These are phyloP conservation scores for Colletotrichum liriopes DNA, from an alignment of 2,329 filamentous ascomycete genomes.

Conservation along the genomic window DNA sequence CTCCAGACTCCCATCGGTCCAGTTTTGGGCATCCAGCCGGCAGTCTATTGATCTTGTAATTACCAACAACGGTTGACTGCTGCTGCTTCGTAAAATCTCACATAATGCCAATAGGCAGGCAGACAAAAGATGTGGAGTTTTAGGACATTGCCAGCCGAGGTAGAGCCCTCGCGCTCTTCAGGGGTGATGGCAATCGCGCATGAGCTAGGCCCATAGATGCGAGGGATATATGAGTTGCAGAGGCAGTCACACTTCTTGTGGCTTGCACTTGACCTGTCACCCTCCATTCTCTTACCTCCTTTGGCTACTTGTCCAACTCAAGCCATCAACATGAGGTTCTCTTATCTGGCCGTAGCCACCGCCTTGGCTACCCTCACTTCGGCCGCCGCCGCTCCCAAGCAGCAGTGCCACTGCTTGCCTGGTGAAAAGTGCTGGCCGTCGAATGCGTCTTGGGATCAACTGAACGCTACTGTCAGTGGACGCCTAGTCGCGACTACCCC, in stretches of 20 bases:
- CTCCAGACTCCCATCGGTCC: conserved; percentile 12
- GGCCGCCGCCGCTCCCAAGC: conserved; percentile 33
- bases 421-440: conserved; percentile 70
- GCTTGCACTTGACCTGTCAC: conserved; percentile 16
- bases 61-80: background rate
- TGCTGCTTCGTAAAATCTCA: background rate
- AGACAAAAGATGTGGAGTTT: background rate
- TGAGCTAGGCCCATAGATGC: conserved; percentile 2
- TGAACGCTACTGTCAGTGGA: conserved; percentile 68
- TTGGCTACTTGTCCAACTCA: conserved; percentile 34
- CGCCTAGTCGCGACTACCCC: conserved; percentile 68
- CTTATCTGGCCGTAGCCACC: conserved; percentile 38
- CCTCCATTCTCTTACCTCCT: conserved; percentile 13
- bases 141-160: conserved; percentile 7
- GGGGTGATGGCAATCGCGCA: background rate
- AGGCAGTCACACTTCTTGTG: conserved; percentile 16
- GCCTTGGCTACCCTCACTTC: conserved; percentile 39
- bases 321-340: conserved; percentile 41
- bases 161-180: background rate
- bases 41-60: conserved; percentile 20
- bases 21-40: conserved; percentile 28
- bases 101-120: background rate
- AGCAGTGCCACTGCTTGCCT: conserved; percentile 63
- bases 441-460: conserved; percentile 59
- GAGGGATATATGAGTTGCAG: conserved; percentile 36